Conservation (phyloP, 371 early-diverging fungal species). For the Actinomucor elegans region DNA sequence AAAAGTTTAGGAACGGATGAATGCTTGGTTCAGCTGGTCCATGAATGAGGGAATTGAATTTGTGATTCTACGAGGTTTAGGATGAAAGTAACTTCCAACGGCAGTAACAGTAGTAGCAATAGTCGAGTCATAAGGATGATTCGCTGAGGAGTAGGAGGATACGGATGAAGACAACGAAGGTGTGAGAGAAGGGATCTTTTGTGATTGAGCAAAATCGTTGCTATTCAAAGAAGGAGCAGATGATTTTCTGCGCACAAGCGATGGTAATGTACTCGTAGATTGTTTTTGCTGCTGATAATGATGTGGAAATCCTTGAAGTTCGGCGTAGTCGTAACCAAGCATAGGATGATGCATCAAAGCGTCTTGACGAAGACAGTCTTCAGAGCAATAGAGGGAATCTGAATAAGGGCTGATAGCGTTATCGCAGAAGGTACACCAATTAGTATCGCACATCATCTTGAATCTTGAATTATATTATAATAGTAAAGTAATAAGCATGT, state of each 20-base stretch:
- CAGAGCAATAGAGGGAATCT: constrained; percentile 35
- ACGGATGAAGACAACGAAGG: constrained; percentile 21
- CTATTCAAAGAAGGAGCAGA: background rate
- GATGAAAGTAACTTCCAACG: constrained; percentile 13
- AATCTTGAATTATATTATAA: background rate
- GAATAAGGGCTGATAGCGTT: constrained; percentile 28
- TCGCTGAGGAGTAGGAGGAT: constrained; percentile 7
- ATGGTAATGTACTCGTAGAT: background rate
- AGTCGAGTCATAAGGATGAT: background rate
- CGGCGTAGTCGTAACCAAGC: constrained; percentile 35
- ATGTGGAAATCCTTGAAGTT: constrained; percentile 32
- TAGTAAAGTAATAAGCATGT: background rate
- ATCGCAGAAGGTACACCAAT: constrained; percentile 41
- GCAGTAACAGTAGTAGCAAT: background rate
- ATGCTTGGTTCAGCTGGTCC: constrained; percentile 24
- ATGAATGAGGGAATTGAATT: constrained; percentile 8
- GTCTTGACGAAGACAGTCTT: constrained; percentile 29
- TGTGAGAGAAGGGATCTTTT: constrained; percentile 15
- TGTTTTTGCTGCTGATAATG: background rate
- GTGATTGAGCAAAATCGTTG: background rate
- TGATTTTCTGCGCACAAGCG: constrained; percentile 14
- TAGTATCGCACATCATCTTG: constrained; percentile 26
- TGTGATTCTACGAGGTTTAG: constrained; percentile 16
- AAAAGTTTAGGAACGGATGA: constrained; percentile 7
- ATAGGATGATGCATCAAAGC: constrained; percentile 34